phyloP scores from a whole-genome alignment of 2,329 filamentous ascomycete species.

The Colletotrichum lupini region DNA sequence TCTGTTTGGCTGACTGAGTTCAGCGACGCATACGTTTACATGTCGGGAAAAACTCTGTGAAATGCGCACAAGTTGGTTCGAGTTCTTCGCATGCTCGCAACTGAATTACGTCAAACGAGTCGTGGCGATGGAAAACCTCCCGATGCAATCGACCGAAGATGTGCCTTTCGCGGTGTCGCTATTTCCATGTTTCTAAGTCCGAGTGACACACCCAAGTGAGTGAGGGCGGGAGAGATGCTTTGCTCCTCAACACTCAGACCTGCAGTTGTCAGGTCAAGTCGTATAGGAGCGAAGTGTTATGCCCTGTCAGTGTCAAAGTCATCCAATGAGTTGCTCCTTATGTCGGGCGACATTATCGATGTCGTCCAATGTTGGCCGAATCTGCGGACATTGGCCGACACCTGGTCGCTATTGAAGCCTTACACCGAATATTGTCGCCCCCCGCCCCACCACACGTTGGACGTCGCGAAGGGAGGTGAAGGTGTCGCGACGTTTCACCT shows the following conservation, averaged over 20 bases:
- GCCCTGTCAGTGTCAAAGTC: not conserved
- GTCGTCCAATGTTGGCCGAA: not conserved
- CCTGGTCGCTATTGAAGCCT: not conserved
- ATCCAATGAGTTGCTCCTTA: not conserved
- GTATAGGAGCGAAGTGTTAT: not conserved
- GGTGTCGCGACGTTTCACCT: conserved; percentile 32
- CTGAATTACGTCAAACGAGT: not conserved
- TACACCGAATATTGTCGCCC: not conserved
- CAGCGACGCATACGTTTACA: not conserved
- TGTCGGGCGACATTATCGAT: no score
- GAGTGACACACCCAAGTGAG: not conserved
- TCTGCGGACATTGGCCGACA: not conserved
- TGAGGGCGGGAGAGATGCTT: not conserved
- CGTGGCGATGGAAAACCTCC: not conserved
- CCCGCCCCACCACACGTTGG: not conserved
- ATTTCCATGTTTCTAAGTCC: not conserved
- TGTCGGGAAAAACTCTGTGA: not conserved
- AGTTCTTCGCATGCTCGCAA: not conserved
- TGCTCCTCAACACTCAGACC: not conserved
- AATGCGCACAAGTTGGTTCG: not conserved
- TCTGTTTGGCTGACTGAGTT: not conserved
- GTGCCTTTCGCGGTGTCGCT: not conserved
- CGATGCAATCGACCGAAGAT: not conserved
- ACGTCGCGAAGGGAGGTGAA: not conserved
- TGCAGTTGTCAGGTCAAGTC: not conserved